phyloP scores from a whole-genome alignment of 192 early-diverging fungal species.

The Linnemannia schmuckeri region DNA sequence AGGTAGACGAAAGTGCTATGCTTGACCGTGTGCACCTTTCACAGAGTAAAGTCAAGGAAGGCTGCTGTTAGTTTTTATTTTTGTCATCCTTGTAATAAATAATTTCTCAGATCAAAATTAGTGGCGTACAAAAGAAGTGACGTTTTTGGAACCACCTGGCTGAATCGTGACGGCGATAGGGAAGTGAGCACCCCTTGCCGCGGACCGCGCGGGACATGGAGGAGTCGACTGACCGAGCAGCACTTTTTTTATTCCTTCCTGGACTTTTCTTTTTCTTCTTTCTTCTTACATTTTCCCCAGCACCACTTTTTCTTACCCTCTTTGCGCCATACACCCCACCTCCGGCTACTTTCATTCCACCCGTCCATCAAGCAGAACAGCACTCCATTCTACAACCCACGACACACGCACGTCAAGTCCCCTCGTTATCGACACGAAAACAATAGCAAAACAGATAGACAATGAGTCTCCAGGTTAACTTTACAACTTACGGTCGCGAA shows the following conservation, averaged over 20 bases:
- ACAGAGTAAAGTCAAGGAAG: slow-evolving; percentile 41
- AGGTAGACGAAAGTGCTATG: slow-evolving; percentile 13
- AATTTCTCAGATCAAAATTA: background rate
- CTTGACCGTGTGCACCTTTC: slow-evolving; percentile 31
- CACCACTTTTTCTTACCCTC: background rate
- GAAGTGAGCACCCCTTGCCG: background rate
- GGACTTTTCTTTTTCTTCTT: background rate
- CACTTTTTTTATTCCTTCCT: background rate
- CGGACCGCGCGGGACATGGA: background rate
- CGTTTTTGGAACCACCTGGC: background rate
- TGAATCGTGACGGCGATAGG: background rate
- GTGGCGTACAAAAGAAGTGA: background rate
- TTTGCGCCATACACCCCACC: background rate
- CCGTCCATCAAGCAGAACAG: background rate
- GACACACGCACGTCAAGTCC: background rate
- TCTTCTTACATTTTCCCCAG: background rate
- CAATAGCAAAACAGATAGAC: background rate
- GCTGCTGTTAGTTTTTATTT: slow-evolving; percentile 22
- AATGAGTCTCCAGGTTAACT: slow-evolving; percentile 75
- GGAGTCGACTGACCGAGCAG: background rate
- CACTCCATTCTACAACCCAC: background rate
- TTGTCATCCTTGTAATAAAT: background rate
- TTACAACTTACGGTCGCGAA: slow-evolving; percentile 73
- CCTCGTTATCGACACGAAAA: background rate
- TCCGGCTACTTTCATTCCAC: background rate